These are phyloP conservation scores for Globisporangium nunn DNA, from an alignment of 352 stramenopile species.

Conservation along the genomic window DNA sequence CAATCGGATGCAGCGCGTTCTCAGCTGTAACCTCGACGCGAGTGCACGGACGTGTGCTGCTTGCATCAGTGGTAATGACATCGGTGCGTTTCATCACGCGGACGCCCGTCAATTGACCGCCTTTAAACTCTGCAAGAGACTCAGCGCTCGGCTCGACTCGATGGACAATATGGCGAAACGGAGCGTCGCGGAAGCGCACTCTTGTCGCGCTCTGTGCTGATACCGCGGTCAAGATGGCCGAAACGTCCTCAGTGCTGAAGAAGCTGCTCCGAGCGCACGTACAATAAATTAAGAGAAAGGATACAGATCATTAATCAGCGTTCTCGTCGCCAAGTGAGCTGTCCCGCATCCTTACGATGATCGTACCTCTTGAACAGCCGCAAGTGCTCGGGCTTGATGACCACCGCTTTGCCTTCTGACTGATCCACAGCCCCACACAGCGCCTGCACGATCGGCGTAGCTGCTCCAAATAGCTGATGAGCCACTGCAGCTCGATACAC, in stretches of 20 bases:
- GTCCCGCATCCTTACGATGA: too few relatives aligned
- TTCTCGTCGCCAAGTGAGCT: too few relatives aligned
- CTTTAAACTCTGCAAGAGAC: background rate
- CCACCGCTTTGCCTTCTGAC: slow-evolving; percentile 3
- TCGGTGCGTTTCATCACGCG: slow-evolving; percentile 5
- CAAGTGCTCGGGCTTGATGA: slow-evolving; percentile 20
- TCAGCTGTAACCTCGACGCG: slow-evolving; percentile 6
- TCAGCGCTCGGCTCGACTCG: background rate
- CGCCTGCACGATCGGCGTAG: slow-evolving; percentile 15
- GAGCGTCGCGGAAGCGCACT: background rate
- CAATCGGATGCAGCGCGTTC: slow-evolving; percentile 6
- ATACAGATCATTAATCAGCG: too few relatives aligned
- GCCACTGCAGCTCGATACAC: slow-evolving; percentile 44
- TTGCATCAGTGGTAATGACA: slow-evolving; percentile 9
- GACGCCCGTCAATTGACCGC: background rate
- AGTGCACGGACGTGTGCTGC: slow-evolving; percentile 2
- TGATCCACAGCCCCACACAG: slow-evolving; percentile 20
- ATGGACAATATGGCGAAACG: slow-evolving; percentile 5
- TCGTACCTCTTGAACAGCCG: slow-evolving; percentile 40
- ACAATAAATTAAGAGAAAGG: too few relatives aligned
- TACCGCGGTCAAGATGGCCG: background rate
- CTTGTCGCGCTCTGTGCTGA: background rate
- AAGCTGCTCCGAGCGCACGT: background rate
- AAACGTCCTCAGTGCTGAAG: background rate
- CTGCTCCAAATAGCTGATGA: slow-evolving; percentile 29